A percentile compares a stretch with the other conserved stretches of the same genome.
These are phyloP conservation scores for Colletotrichum sp. DNA, from an alignment of 2,329 filamentous ascomycete genomes.

Conservation along the genomic window DNA sequence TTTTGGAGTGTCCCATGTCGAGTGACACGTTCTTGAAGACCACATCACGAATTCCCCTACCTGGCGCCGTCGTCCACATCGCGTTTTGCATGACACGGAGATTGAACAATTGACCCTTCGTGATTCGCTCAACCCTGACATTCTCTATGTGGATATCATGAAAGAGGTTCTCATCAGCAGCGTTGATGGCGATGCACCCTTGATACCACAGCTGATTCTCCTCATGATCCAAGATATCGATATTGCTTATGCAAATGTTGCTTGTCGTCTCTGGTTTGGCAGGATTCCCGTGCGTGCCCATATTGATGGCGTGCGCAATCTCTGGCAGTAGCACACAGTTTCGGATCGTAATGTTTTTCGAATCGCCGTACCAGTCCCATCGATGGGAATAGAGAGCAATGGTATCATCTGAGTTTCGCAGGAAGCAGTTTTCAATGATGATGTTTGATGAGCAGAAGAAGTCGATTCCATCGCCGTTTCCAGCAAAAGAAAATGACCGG, in stretches of 20 bases:
- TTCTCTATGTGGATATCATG: slow-evolving; percentile 31
- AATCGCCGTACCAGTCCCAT: slow-evolving; percentile 34
- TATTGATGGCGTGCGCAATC: slow-evolving; percentile 37
- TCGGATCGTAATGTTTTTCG: slow-evolving; percentile 34
- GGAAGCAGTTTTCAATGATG: slow-evolving; percentile 34
- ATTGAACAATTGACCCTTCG: slow-evolving; percentile 35
- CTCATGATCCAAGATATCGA: slow-evolving; percentile 40
- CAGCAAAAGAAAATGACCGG: slow-evolving; percentile 23
- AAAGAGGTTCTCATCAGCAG: slow-evolving; percentile 35
- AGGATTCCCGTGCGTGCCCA: slow-evolving; percentile 40
- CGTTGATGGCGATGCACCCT: slow-evolving; percentile 37
- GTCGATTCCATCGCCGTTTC: slow-evolving; percentile 31
- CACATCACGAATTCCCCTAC: slow-evolving; percentile 33
- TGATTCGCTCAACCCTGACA: slow-evolving; percentile 34
- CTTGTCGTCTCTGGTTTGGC: slow-evolving; percentile 34
- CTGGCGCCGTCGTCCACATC: slow-evolving; percentile 37
- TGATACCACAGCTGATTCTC: slow-evolving; percentile 39
- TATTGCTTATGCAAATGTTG: slow-evolving; percentile 32
- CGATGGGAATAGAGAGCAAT: slow-evolving; percentile 39
- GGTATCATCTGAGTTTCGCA: slow-evolving; percentile 40
- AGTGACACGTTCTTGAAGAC: slow-evolving; percentile 17
- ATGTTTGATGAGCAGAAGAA: slow-evolving; percentile 26
- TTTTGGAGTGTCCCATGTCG: background rate
- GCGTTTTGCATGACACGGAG: slow-evolving; percentile 37
- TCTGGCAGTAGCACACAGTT: slow-evolving; percentile 34